Conservation (phyloP, 2,329 filamentous ascomycete genomes). For the Penicillium crustosum region DNA sequence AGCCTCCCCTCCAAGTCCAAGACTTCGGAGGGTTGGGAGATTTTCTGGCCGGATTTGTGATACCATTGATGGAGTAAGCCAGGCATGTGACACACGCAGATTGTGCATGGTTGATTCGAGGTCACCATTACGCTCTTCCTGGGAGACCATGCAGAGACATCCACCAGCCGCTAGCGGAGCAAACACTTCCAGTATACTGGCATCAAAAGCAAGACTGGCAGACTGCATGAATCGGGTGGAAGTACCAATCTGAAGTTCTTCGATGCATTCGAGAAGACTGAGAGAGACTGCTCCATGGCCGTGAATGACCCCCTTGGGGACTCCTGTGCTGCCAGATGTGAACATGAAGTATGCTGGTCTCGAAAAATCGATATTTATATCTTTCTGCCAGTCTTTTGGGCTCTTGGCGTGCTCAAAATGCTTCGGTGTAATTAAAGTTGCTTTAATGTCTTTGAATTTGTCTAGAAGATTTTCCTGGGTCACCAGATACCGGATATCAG, state of each 20-base stretch:
- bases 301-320: not conserved
- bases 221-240: not conserved
- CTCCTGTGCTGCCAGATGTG: not conserved
- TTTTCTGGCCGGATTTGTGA: not conserved
- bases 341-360: not conserved
- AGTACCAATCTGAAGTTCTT: not conserved
- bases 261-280: not conserved
- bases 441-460: too few species aligned
- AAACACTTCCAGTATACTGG: not conserved
- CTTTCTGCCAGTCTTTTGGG: not conserved
- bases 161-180: not conserved
- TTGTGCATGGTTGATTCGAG: not conserved
- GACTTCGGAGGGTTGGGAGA: not conserved
- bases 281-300: not conserved
- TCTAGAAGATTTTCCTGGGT: too few species aligned
- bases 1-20: not conserved
- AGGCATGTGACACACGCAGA: not conserved
- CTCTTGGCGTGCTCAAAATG: not conserved
- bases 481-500: too few species aligned
- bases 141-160: not conserved
- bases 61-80: not conserved
- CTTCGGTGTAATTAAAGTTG: too few species aligned
- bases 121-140: not conserved
- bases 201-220: not conserved
- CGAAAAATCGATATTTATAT: not conserved